Base-by-base conservation (phyloP, 2,329 filamentous ascomycete genomes). In the Fusarium robinianum region DNA sequence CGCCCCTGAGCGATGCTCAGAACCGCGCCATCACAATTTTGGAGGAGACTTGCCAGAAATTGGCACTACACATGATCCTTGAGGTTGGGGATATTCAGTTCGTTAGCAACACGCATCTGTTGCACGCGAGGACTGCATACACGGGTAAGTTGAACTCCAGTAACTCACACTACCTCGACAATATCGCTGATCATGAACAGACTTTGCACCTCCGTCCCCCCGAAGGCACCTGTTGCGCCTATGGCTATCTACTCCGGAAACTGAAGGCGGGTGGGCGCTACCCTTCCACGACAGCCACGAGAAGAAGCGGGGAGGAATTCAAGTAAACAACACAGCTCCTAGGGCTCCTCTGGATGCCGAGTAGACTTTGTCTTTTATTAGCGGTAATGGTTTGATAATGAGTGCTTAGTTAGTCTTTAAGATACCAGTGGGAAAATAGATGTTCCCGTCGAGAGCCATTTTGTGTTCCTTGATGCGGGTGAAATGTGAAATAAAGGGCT, bases 81-180 rank as follows among this genome's bases (percentile, higher is more conserved):
- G 88, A 92, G 55, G 80, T 94, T 12, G 90, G 90, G 33, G 90
- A 95, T 62, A 91, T 95, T 51, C 90, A 95, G 69, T 92, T 95
- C 34, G 53, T 95, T 43, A 83, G 83, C 57, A 95, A 95, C 64
- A 79, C 79, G 34, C 89, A 95, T 63, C 77, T 94, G 3, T 68
- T 95, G 33, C 90, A 95, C 65, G 87, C 89, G 0, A 73, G 90
- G 33, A 95, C 90, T 0, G 87, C 79, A 18, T 95, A 95, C 69
- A 87, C 75, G 41, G 65, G 6, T 58, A 50, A 55, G 51, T 33
- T 6, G 5, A 6, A 3, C 3, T 7, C 4, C 6, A 3, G 1
- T 4, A 4, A 5, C 3, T 1, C 1, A 14, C 8, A 1, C 1
- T 6, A 9, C 12, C 6, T 53, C 26, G 12, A 34, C 18, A 10